Evolutionary conservation across 176 grass and related monocot genomes (phyloP).

Genomic region (Ensete ventricosum): DNA sequence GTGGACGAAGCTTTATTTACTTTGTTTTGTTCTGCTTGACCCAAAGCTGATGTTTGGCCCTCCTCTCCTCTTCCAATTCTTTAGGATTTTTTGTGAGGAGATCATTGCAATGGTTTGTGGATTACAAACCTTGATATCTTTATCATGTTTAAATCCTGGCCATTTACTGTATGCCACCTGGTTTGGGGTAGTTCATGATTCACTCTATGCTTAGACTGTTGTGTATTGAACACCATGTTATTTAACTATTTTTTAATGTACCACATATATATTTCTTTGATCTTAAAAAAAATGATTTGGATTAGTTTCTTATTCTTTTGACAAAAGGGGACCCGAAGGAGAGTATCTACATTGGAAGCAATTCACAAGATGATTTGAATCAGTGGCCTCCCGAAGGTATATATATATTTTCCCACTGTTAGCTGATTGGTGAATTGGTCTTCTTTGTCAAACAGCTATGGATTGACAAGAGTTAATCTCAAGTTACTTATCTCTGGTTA

Average conservation of each 20-base stretch:
- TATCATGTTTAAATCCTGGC: too few species aligned
- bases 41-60: too few species aligned
- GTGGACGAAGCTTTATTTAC: too few species aligned
- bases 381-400: constrained; percentile 67
- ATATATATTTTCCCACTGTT: not conserved
- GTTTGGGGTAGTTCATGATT: too few species aligned
- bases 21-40: too few species aligned
- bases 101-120: too few species aligned
- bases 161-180: too few species aligned
- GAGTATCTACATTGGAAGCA: constrained; percentile 53
- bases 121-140: too few species aligned
- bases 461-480: not conserved
- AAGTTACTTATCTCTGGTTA: not conserved
- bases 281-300: not conserved
- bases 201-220: too few species aligned
- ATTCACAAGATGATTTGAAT: constrained; percentile 31
- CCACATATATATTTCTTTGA: not conserved
- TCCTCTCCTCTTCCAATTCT: too few species aligned
- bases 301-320: not conserved
- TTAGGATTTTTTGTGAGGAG: too few species aligned
- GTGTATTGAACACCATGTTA: too few species aligned
- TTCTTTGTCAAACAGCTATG: not conserved
- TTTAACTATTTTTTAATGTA: not conserved
- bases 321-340: constrained; percentile 65
- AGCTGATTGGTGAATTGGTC: not conserved